Base-by-base conservation (phyloP, 257 asterid genomes). In the Nemophila menziesii region DNA sequence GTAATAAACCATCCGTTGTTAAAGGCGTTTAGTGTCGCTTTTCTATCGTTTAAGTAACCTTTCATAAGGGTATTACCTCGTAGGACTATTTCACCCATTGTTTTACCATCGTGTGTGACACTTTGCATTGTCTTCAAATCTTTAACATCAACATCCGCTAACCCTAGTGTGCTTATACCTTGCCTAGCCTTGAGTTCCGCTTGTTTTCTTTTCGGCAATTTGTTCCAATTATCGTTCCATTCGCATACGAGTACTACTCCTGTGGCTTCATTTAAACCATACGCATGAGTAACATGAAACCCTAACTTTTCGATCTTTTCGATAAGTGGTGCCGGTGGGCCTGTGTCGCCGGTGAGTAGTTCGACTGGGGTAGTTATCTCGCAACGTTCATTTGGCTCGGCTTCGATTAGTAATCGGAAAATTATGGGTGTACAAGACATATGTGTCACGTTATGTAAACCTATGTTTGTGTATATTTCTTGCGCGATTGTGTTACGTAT, bases 221-320 rank as follows among this genome's bases (percentile, higher is more conserved):
- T 9, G 47, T 79, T 58, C 97, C 97, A 86, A 52, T 57, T 40
- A 0, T 39, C 33, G 51, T 72, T 84, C 79, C 79, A 86, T 72
- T 86, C 97, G 52, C 92, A 77, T 17, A 86, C 93, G 1, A 82
- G 58, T 7, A 92, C 94, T 0, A 94, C 92, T 10, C 97, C 97
- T 0, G 94, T 82, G 15, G 94, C 97, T 67, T 86, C 97, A 0
- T 94, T 86, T 5, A 86, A 55, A 0, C 97, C 97, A 52, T 86
- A 86, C 0, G 94, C 94, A 22, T 82, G 94, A 3, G 69, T 72
- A 19, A 86, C 93, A 22, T 71, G 81, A 58, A 86, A 86, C 0
- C 97, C 97, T 0, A 77, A 48, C 0, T 33, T 16, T 40, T 86
- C 94, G 0, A 82, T 73, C 18, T 37, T 67, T 52, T 79, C 68